Evolutionary conservation across 345 rosid genomes (phyloP), one percentile per base, ranked within the genome.

Genomic region (Viola odorata): DNA sequence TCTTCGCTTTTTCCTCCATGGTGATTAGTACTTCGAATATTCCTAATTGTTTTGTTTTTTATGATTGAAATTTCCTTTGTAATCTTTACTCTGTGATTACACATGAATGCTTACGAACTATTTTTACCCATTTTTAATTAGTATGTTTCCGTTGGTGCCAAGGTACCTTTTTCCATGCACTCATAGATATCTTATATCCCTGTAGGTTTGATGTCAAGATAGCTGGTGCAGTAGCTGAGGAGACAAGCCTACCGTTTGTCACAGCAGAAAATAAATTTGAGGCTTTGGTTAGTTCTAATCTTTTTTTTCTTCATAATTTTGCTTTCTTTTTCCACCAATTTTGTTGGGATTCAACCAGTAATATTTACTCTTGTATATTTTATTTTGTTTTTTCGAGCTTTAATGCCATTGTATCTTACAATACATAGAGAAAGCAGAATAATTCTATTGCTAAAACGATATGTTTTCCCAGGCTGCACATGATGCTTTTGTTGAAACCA

Each of bases 251-350:
- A 70, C 97, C 97, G 42, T 92, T 92, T 77, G 76, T 87, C 72
- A 84, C 98, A 0, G 98, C 98, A 44, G 96, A 92, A 79, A 92
- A 92, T 80, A 89, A 89, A 80, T 89, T 92, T 74, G 98, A 92
- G 78, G 98, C 98, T 68, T 77, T 92, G 96, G 98, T 87, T 68
- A 79, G 82, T 73, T 65, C 65, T 69, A 72, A 45, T 57, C 41
- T 64, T 38, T 39, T 13, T 39, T 32, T 36, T 42, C 50, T 15
- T 51, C 54, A 42, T 52, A 45, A 45, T 23, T 23, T 23, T 23
- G 47, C 58, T 14, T 61, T 42, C 9, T 61, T 1, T 67, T 60
- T 45, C 57, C 36, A 51, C 38, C 51, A 13, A 11, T 9, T 50
- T 58, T 4, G 0, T 32, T 32, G 6, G 38, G 7, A 39, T 39